Base-by-base conservation (phyloP, 192 early-diverging fungal species). In the Spizellomyces sp. region DNA sequence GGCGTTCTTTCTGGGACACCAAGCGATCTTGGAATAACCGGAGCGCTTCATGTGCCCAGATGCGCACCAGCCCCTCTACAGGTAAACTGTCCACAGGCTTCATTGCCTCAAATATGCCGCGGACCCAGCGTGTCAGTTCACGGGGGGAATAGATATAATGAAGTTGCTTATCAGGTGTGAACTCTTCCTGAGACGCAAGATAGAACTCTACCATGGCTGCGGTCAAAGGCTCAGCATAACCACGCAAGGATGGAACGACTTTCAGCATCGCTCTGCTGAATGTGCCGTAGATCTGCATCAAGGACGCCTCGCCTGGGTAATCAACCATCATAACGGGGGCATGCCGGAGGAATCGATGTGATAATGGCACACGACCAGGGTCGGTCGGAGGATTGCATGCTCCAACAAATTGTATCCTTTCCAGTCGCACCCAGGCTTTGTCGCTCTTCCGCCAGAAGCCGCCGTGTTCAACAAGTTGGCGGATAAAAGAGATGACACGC, bases 351-450 rank as follows among this genome's bases (percentile, higher is more conserved):
- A 98, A 99, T 73, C 98, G 87, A 68, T 94, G 95, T 59, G 94
- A 90, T 59, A 99, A 80, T 15, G 93, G 93, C 9, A 99, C 95
- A 75, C 98, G 95, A 45, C 98, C 98, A 42, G 97, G 94, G 79
- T 99, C 98, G 0, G 97, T 99, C 0, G 98, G 98, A 69, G 98
- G 98, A 73, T 99, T 99, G 83, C 98, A 99, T 10, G 98, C 98
- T 62, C 98, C 98, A 8, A 99, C 96, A 83, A 99, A 97, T 80
- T 99, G 98, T 69, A 99, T 94, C 44, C 95, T 89, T 84, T 98
- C 95, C 47, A 99, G 80, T 17, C 84, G 80, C n/a, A 99, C 95
- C 95, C 95, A 99, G 41, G 89, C 79, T 67, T 94, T 91, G 77
- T 96, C 95, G 5, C 89, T 79, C 3, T 90, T 90, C 65, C 96